A percentile compares a stretch with the other conserved stretches of the same genome.
Evolutionary conservation across 768 basidiomycete species (phyloP).

Genomic region (Neoboletus brunneissimus): DNA sequence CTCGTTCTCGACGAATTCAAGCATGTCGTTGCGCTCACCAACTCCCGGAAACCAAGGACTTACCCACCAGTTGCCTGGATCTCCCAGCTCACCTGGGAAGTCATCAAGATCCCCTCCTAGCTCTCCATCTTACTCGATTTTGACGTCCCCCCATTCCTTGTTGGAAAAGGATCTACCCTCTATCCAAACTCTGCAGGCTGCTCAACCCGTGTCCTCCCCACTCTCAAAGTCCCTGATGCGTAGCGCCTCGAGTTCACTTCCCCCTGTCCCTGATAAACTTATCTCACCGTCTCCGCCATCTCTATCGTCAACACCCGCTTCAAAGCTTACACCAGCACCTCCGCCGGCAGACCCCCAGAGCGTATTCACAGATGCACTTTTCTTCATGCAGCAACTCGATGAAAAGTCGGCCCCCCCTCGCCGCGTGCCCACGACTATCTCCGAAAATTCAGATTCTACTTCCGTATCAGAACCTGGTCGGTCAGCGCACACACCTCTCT

Average conservation of each 20-base stretch:
- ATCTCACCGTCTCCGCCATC: slow-evolving; percentile 15
- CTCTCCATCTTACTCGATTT: slow-evolving; percentile 29
- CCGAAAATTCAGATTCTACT: slow-evolving; percentile 40
- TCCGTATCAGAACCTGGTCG: slow-evolving; percentile 32
- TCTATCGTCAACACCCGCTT: slow-evolving; percentile 23
- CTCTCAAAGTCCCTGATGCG: slow-evolving; percentile 15
- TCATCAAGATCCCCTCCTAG: slow-evolving; percentile 21
- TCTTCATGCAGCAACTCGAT: slow-evolving; percentile 64
- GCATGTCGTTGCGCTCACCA: slow-evolving; percentile 22
- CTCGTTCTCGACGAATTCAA: slow-evolving; percentile 32
- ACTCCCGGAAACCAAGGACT: slow-evolving; percentile 14
- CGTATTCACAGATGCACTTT: slow-evolving; percentile 57
- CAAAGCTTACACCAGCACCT: slow-evolving; percentile 25
- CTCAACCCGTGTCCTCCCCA: slow-evolving; percentile 7
- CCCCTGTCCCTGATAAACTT: slow-evolving; percentile 29
- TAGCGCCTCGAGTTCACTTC: slow-evolving; percentile 15
- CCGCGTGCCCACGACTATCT: slow-evolving; percentile 46
- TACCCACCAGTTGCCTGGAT: slow-evolving; percentile 14
- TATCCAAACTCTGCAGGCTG: slow-evolving; percentile 30
- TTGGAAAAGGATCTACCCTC: slow-evolving; percentile 34
- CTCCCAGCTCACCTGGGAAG: slow-evolving; percentile 14
- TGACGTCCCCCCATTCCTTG: slow-evolving; percentile 38
- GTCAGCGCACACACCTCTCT: slow-evolving; percentile 15
- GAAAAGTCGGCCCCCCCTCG: slow-evolving; percentile 29
- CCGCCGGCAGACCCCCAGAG: slow-evolving; percentile 29